Base-by-base conservation (phyloP, 2,329 filamentous ascomycete genomes). In the Scopulariopsis brevicaulis region DNA sequence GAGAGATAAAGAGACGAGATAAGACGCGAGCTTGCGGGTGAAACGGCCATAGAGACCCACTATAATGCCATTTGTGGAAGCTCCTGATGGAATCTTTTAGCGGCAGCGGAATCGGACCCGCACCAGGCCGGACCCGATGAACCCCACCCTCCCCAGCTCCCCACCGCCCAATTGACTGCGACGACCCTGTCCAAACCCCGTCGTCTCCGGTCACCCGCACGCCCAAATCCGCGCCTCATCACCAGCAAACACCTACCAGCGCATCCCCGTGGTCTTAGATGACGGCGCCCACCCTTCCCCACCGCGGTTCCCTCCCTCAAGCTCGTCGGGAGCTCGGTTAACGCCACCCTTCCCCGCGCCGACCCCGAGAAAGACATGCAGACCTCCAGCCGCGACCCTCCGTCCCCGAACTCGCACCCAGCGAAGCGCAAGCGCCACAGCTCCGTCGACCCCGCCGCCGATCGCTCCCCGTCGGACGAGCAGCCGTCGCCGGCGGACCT, bases 361-460 rank as follows among this genome's bases (percentile, higher is more conserved):
- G 50, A 6, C 54, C 46, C 54, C 52, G 32, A 32, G 24, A 20
- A 40, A 40, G 22, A 53, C 28, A 48, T 53, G 22, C 20, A 53
- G 32, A 51, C 15, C 51, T 46, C 37, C 18, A 35, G 65, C 60
- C 64, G 79, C 78, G 78, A 74, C 74, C 76, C 80, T 66, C 73
- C 76, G 59, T 78, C 78, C 59, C 76, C 77, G 63, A 71, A 70
- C 64, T 69, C 74, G 51, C 75, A 81, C 64, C 79, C 80, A 51
- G 71, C 74, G 64, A 85, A 85, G 70, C 81, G 83, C 63, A 74
- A 77, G 61, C 78, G 81, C 62, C 79, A 77, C 64, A 74, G 73
- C 50, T 81, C 81, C 22, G 76, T 79, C 56, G 72, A 74, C 35
- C 74, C 76, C 60, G 74, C 69, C n/a, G 74, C 74, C 24, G 69